These are phyloP conservation scores for Aspergillus heteromorphus DNA, from an alignment of 495 filamentous ascomycete species.

Conservation along the genomic window DNA sequence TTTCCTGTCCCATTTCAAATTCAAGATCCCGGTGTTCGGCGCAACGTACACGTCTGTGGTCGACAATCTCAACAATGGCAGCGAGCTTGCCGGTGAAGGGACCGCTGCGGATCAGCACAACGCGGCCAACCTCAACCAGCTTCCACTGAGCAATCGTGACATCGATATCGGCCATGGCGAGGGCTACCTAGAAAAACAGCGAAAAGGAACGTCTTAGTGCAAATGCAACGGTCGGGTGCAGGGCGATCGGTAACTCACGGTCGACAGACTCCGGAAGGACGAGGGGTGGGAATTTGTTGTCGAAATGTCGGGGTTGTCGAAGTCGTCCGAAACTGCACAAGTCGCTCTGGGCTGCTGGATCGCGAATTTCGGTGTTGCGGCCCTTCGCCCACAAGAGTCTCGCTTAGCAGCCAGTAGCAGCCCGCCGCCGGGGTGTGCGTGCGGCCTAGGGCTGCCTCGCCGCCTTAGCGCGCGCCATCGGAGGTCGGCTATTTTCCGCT, in stretches of 20 bases:
- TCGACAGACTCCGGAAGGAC: conserved; percentile 40
- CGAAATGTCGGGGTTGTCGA: conserved; percentile 43
- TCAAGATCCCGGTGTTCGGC: neutral
- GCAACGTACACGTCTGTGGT: conserved; percentile 97
- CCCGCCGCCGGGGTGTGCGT: conserved; percentile 10
- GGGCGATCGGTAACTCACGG: conserved; percentile 36
- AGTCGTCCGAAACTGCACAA: conserved; percentile 32
- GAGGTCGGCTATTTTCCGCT: conserved; percentile 15
- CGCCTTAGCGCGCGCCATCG: conserved; percentile 13
- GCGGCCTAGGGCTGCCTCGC: conserved; percentile 35
- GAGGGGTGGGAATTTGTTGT: conserved; percentile 42
- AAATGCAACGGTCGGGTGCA: conserved; percentile 5
- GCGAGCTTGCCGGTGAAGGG: conserved; percentile 81
- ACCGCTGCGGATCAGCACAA: conserved; percentile 75
- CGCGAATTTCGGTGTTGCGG: conserved; percentile 44
- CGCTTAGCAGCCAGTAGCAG: conserved; percentile 31
- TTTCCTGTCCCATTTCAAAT: neutral
- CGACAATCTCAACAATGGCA: conserved; percentile 96
- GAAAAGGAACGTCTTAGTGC: conserved; percentile 19
- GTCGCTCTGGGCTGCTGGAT: conserved; percentile 19
- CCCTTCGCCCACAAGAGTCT: conserved; percentile 28
- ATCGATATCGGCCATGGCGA: conserved; percentile 62
- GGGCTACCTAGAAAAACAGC: conserved; percentile 22
- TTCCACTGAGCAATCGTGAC: conserved; percentile 78
- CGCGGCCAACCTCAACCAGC: conserved; percentile 93